A percentile compares a stretch with the other conserved stretches of the same genome.
Conservation (phyloP, 2,329 filamentous ascomycete genomes). For the Fusarium sp. region DNA sequence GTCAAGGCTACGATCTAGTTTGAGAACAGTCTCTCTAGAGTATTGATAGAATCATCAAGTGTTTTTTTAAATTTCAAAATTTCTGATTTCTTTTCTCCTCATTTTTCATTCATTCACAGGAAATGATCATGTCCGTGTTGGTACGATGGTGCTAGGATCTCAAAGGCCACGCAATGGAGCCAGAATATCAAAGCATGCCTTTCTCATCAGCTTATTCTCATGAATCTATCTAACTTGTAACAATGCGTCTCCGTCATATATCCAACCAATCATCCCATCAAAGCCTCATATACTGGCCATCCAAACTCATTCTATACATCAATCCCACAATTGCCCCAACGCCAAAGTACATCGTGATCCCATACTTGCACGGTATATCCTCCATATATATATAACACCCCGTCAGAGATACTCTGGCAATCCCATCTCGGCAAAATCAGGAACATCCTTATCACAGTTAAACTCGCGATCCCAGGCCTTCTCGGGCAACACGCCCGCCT, state of each 20-base stretch:
- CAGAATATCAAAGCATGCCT: background rate
- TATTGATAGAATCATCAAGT: too few species aligned
- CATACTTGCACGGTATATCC: conserved; percentile 15
- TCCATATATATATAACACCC: background rate
- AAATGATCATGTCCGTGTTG: background rate
- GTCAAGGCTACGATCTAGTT: too few species aligned
- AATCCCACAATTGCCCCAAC: conserved; percentile 6
- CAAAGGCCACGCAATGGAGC: background rate
- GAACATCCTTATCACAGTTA: conserved; percentile 68
- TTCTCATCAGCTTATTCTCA: conserved; percentile 6
- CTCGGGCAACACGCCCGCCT: conserved; percentile 79
- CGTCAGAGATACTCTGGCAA: conserved; percentile 61
- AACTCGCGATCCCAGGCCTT: conserved; percentile 78
- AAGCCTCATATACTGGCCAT: conserved; percentile 18
- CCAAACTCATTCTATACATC: conserved; percentile 13
- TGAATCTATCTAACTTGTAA: conserved; percentile 14
- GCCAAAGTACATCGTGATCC: conserved; percentile 11
- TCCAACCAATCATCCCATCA: conserved; percentile 11
- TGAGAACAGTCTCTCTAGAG: too few species aligned
- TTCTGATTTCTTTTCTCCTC: too few species aligned
- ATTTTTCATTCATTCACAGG: too few species aligned
- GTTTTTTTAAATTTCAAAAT: too few species aligned
- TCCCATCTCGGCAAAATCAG: conserved; percentile 57
- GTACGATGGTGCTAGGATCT: background rate
- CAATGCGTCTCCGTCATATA: conserved; percentile 6